Base-by-base conservation (phyloP, 1,284 basidiomycete genomes). In the Pseudozyma thailandica region DNA sequence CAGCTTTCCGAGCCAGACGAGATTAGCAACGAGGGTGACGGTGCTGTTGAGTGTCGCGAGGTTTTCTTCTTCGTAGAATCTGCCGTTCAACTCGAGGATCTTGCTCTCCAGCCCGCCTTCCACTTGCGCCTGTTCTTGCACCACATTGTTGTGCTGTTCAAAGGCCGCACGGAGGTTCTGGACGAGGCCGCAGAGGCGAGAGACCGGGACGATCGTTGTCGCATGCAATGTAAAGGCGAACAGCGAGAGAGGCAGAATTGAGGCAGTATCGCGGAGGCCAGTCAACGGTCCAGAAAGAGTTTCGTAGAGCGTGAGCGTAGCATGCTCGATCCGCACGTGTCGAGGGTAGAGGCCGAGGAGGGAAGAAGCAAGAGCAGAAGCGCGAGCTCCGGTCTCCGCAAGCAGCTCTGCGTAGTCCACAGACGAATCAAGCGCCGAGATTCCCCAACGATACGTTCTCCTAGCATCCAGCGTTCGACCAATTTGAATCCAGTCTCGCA, bases 61-160 rank as follows among this genome's bases (percentile, higher is more conserved):
- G 28, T 62, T 71, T 6, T 66, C 66, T n/a, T 71, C 72, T 20
- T 48, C 60, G 50, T 51, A 74, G 39, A 62, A 74, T n/a, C 4
- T 42, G 4, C 47, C 23, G 10, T 41, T 43, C 0, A 55, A 37
- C 1, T 54, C 45, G 31, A 18, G 18, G 16, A 70, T 6, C 12
- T 41, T 49, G 46, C 31, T 44, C 26, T 65, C 58, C 12, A 66
- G 45, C 16, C 56, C 59, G 7, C 43, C 50, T 18, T 57, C 53
- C 6, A 53, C 33, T 1, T 49, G 28, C 2, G 50, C 25, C 20
- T 13, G 25, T 1, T 31, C 15, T 7, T 44, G 48, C 1, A 38
- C 5, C 20, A 12, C 50, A n/a, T 38, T 49, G 10, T 66, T 62
- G 51, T 62, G 43, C 18, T 61, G 31, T 15, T 71, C 66, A 41